A percentile compares a stretch with the other conserved stretches of the same genome.
Evolutionary conservation across 2,329 filamentous ascomycete genomes (phyloP).

Genomic region (Dactylellina parvicollis): DNA sequence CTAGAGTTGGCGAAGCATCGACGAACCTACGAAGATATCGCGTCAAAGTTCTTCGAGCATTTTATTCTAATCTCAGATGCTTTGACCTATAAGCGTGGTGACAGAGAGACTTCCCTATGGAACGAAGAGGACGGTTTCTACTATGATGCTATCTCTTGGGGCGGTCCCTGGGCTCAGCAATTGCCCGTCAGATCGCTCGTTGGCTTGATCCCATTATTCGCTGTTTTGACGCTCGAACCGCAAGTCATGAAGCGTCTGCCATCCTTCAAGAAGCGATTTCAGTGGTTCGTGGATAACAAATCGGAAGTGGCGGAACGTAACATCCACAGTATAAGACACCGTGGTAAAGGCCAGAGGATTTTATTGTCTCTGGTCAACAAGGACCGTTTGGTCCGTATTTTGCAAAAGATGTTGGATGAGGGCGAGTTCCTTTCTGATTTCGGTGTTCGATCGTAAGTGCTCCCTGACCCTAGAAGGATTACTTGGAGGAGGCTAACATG

Average conservation of each 20-base stretch:
- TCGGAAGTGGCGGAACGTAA: conserved; percentile 89
- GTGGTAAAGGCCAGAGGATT: conserved; percentile 88
- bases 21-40: conserved; percentile 72
- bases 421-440: conserved; percentile 90
- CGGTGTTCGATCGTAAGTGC: conserved; percentile 78
- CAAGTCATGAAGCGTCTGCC: conserved; percentile 92
- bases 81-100: conserved; percentile 80
- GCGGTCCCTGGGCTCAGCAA: conserved; percentile 90
- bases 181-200: conserved; percentile 91
- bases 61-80: conserved; percentile 98
- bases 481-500: conserved; percentile 8
- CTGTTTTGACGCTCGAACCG: conserved; percentile 89
- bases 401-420: conserved; percentile 91
- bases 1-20: conserved; percentile 95
- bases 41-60: conserved; percentile 98
- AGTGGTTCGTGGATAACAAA: conserved; percentile 93
- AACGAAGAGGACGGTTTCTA: conserved; percentile 96
- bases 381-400: conserved; percentile 86
- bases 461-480: neutral
- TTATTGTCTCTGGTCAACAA: conserved; percentile 90
- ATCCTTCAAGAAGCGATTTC: conserved; percentile 87
- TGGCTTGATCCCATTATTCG: conserved; percentile 91
- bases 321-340: conserved; percentile 89
- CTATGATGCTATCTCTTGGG: conserved; percentile 97
- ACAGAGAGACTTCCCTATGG: conserved; percentile 83